Percentiles rank a stretch among this genome's conserved stretches.
phyloP scores from a whole-genome alignment of 495 filamentous ascomycete species.

The Monascus purpureus region DNA sequence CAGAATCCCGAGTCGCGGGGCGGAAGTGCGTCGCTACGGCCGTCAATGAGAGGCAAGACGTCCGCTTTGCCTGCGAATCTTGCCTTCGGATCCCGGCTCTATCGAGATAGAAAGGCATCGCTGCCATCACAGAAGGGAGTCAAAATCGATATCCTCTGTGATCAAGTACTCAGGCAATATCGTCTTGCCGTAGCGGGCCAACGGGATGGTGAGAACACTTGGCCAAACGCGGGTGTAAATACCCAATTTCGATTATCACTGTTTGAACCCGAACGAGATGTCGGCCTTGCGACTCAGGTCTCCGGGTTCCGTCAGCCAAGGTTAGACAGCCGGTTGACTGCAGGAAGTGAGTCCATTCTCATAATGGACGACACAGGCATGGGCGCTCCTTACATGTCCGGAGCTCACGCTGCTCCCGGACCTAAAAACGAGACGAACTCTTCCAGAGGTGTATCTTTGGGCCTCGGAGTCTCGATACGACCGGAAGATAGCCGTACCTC shows the following conservation, averaged over 20 bases:
- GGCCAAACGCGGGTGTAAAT: not conserved
- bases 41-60: slow-evolving; percentile 20
- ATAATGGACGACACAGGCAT: slow-evolving; percentile 55
- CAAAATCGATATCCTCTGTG: slow-evolving; percentile 66
- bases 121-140: slow-evolving; percentile 20
- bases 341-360: slow-evolving; percentile 72
- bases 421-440: slow-evolving; percentile 2
- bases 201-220: not conserved
- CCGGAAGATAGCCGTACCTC: slow-evolving; percentile 15
- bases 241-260: slow-evolving; percentile 1
- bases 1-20: slow-evolving; percentile 29
- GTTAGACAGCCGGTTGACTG: slow-evolving; percentile 48
- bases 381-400: slow-evolving; percentile 23
- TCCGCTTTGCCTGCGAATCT: slow-evolving; percentile 33
- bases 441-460: slow-evolving; percentile 10
- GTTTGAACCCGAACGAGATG: slow-evolving; percentile 1
- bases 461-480: slow-evolving; percentile 10
- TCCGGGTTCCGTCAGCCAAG: slow-evolving; percentile 10
- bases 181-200: slow-evolving; percentile 13
- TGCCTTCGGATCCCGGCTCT: slow-evolving; percentile 30
- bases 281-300: slow-evolving; percentile 2
- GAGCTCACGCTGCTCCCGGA: slow-evolving; percentile 11
- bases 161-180: slow-evolving; percentile 56
- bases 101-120: slow-evolving; percentile 27
- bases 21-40: slow-evolving; percentile 21